Percentiles rank a stretch among this genome's conserved stretches.
Evolutionary conservation across 108 stramenopile species (phyloP).

Genomic region (Pseudonitzschia multistriata): DNA sequence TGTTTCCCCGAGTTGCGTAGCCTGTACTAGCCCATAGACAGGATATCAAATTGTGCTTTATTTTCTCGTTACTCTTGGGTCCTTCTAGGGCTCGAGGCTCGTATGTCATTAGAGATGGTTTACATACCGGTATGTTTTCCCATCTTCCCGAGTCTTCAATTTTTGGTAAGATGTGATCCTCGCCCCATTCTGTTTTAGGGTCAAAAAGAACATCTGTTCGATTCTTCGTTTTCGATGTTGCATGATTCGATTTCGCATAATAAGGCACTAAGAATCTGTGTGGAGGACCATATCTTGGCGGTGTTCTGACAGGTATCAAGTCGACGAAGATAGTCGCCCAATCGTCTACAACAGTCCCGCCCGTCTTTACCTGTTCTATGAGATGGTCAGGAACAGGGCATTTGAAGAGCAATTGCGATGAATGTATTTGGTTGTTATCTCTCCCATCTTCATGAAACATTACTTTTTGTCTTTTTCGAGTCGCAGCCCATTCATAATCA

Average conservation of each 20-base stretch:
- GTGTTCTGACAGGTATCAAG: constrained; percentile 81
- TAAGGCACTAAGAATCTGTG: constrained; percentile 61
- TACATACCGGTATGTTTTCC: constrained; percentile 81
- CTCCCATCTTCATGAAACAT: constrained; percentile 64
- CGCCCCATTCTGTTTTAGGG: constrained; percentile 64
- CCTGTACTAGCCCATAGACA: constrained; percentile 85
- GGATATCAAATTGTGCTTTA: constrained; percentile 65
- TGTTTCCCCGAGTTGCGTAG: constrained; percentile 67
- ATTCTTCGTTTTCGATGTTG: too few relatives aligned
- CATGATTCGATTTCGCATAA: constrained; percentile 31
- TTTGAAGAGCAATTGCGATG: constrained; percentile 72
- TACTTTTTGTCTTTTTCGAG: constrained; percentile 49
- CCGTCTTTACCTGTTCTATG: constrained; percentile 46
- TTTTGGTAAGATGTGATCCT: constrained; percentile 62
- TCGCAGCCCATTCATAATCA: constrained; percentile 80
- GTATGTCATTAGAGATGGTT: constrained; percentile 53
- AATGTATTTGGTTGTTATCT: constrained; percentile 74
- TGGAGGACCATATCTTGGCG: constrained; percentile 73
- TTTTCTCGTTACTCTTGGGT: constrained; percentile 15
- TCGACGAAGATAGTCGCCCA: constrained; percentile 79
- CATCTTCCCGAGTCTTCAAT: constrained; percentile 82
- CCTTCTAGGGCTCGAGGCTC: constrained; percentile 9
- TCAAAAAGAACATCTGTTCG: constrained; percentile 39
- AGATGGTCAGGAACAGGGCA: constrained; percentile 73
- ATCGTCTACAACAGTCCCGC: constrained; percentile 62